Percentiles rank a stretch among this genome's conserved stretches.
Conservation (phyloP, 192 early-diverging fungal genomes). For the Coemansia sp. region DNA sequence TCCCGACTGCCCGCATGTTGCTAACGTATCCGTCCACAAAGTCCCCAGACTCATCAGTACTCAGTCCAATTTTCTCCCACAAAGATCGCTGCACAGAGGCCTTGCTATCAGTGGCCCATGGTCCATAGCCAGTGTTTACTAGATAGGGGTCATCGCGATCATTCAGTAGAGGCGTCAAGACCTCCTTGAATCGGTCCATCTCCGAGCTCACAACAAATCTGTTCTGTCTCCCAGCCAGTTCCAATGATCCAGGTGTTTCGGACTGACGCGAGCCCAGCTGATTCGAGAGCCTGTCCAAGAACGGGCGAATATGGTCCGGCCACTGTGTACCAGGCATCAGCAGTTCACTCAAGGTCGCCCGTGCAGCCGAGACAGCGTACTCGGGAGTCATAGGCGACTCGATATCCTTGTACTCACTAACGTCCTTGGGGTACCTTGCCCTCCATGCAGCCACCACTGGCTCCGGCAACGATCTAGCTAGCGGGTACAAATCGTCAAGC, state of each 20-base stretch:
- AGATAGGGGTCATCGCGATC: conserved; percentile 25
- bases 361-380: conserved; percentile 22
- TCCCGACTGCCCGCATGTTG: conserved; percentile 66
- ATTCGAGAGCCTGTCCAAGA: conserved; percentile 17
- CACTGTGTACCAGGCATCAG: conserved; percentile 14
- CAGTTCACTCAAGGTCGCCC: conserved; percentile 16
- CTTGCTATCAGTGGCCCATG: neutral
- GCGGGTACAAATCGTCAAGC: conserved; percentile 41
- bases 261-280: conserved; percentile 16
- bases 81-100: conserved; percentile 15
- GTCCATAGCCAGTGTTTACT: conserved; percentile 40
- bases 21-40: conserved; percentile 66
- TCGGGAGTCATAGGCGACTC: conserved; percentile 36
- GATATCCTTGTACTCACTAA: conserved; percentile 27
- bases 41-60: conserved; percentile 24
- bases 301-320: conserved; percentile 25
- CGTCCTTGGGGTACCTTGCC: conserved; percentile 25
- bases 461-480: conserved; percentile 26
- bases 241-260: neutral
- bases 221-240: neutral
- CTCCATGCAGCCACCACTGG: conserved; percentile 22
- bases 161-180: neutral
- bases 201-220: neutral
- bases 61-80: conserved; percentile 48
- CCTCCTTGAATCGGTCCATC: conserved; percentile 7